phyloP scores from a whole-genome alignment of 2,329 filamentous ascomycete genomes.

The Aspergillus calidoustus region DNA sequence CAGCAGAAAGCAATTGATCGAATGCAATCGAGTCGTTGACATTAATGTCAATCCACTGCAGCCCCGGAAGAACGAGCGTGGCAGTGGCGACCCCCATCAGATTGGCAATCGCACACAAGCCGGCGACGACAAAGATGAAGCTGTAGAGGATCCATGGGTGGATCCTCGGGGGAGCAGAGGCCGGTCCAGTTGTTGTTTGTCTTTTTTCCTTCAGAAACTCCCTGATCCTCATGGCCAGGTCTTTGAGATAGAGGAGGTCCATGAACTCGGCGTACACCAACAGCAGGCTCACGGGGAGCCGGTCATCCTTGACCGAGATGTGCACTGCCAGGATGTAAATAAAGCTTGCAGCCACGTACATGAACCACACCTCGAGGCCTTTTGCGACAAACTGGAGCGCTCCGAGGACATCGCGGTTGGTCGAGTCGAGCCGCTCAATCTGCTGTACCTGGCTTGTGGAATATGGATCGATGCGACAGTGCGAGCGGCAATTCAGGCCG shows the following conservation, averaged over 20 bases:
- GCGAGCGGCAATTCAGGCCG: neutral
- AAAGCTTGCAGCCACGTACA: neutral
- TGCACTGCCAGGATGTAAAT: neutral
- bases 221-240: neutral
- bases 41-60: slow-evolving; percentile 5
- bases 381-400: slow-evolving; percentile 1
- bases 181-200: neutral
- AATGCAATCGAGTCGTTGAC: neutral
- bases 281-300: neutral
- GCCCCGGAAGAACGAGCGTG: neutral
- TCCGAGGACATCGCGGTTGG: neutral
- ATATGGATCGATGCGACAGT: neutral
- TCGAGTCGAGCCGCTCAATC: slow-evolving; percentile 1
- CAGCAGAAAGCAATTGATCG: neutral
- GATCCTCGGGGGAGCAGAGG: neutral
- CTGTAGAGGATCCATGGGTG: neutral
- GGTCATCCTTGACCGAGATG: neutral
- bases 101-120: neutral
- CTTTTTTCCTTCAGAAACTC: neutral
- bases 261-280: neutral
- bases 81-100: neutral
- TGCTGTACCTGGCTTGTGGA: neutral
- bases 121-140: neutral
- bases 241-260: slow-evolving; percentile 4
- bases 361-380: slow-evolving; percentile 2